phyloP scores from a whole-genome alignment of 2,329 filamentous ascomycete genomes.

The Eutypa lata region DNA sequence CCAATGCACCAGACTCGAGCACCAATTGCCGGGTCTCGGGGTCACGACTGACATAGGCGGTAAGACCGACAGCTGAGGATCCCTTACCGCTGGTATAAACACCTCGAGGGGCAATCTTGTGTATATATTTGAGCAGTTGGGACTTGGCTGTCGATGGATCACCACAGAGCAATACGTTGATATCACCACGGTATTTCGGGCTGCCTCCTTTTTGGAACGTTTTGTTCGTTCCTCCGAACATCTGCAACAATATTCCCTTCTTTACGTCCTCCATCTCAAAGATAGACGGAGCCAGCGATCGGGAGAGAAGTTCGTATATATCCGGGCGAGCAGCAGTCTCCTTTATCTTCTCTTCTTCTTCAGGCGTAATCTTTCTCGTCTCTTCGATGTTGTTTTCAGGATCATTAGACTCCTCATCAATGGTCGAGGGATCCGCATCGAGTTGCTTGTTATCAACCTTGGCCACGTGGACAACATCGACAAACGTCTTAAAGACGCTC shows the following conservation, averaged over 20 bases:
- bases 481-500: constrained; percentile 95
- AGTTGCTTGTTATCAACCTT: constrained; percentile 95
- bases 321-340: constrained; percentile 76
- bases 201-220: constrained; percentile 94
- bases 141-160: constrained; percentile 97
- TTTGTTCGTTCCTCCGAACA: constrained; percentile 98
- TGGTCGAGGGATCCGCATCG: constrained; percentile 84
- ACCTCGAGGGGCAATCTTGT: constrained; percentile 91
- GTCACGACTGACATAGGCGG: constrained; percentile 76
- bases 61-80: constrained; percentile 77
- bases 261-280: constrained; percentile 99
- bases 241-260: constrained; percentile 93
- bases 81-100: constrained; percentile 82
- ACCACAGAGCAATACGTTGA: constrained; percentile 94
- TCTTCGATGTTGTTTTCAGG: constrained; percentile 77
- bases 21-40: constrained; percentile 78
- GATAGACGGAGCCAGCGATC: constrained; percentile 89
- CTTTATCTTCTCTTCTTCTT: constrained; percentile 87
- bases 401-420: constrained; percentile 73
- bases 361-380: constrained; percentile 74
- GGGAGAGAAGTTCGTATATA: constrained; percentile 87
- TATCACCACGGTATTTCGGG: constrained; percentile 93
- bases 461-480: constrained; percentile 92
- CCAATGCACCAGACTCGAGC: constrained; percentile 74
- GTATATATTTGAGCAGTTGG: constrained; percentile 88